Conservation (phyloP, 1,139 yeast species). For the Nakaseomyces glabratus region DNA sequence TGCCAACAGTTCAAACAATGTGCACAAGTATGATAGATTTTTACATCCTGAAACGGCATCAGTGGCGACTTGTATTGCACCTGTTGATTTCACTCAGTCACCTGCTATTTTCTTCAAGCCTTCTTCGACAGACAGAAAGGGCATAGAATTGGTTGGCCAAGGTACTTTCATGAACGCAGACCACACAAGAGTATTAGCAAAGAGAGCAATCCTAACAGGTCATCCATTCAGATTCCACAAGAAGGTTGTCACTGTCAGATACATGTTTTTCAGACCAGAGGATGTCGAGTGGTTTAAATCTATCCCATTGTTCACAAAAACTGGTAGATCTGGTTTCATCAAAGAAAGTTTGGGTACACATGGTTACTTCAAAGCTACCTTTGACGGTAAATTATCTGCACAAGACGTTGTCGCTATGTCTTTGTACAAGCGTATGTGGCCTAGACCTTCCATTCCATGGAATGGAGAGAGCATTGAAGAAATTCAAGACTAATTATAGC, state of each 20-base stretch:
- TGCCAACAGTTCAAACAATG: slow-evolving; percentile 70
- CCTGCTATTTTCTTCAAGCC: slow-evolving; percentile 65
- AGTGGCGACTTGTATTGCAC: slow-evolving; percentile 83
- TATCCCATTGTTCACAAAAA: slow-evolving; percentile 83
- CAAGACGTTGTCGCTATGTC: slow-evolving; percentile 96
- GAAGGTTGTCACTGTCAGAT: slow-evolving; percentile 81
- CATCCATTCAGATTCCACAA: slow-evolving; percentile 94
- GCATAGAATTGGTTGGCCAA: slow-evolving; percentile 69
- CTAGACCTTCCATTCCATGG: slow-evolving; percentile 37
- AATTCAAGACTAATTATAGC: too few relatives aligned
- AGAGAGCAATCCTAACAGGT: slow-evolving; percentile 85
- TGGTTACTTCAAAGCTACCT: slow-evolving; percentile 93
- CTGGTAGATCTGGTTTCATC: slow-evolving; percentile 88
- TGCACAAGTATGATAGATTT: slow-evolving; percentile 77
- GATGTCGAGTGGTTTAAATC: slow-evolving; percentile 89
- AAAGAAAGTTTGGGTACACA: slow-evolving; percentile 96
- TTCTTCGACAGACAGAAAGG: slow-evolving; percentile 33
- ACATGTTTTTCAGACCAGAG: slow-evolving; percentile 91
- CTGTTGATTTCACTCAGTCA: slow-evolving; percentile 77
- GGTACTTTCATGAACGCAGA: slow-evolving; percentile 88
- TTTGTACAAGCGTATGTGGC: slow-evolving; percentile 90
- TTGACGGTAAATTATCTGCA: slow-evolving; percentile 82
- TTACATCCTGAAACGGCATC: slow-evolving; percentile 69
- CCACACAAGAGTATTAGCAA: slow-evolving; percentile 74
- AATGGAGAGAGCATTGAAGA: slow-evolving; percentile 5